These are phyloP conservation scores for Crotalaria pallida DNA, from an alignment of 306 rosid genomes.

Conservation along the genomic window DNA sequence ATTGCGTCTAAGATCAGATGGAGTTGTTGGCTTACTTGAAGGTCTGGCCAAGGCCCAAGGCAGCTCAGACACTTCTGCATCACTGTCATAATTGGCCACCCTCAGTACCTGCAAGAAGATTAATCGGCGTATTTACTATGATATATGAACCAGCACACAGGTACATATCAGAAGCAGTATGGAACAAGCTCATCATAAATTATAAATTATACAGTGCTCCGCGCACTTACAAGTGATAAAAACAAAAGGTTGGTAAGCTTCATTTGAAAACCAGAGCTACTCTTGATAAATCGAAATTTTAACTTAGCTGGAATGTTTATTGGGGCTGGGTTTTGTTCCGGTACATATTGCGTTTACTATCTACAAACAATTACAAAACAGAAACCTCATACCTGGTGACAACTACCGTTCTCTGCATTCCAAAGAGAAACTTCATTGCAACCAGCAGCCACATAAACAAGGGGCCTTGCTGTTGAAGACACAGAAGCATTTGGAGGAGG, in stretches of 20 bases:
- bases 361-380: conserved; percentile 5
- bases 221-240: conserved; percentile 3
- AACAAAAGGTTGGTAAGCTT: conserved; percentile 9
- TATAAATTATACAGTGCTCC: not conserved
- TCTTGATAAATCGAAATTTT: not conserved
- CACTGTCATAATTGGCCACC: conserved; percentile 67
- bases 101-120: conserved; percentile 58
- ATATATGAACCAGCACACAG: not conserved
- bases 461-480: conserved; percentile 79
- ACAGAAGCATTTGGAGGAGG: conserved; percentile 66
- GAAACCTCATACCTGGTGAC: conserved; percentile 77
- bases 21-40: conserved; percentile 52
- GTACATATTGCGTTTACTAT: not conserved
- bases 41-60: conserved; percentile 92
- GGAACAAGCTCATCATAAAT: conserved; percentile 4
- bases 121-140: not conserved
- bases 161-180: conserved; percentile 9
- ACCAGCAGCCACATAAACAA: conserved; percentile 93
- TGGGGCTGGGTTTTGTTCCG: not conserved
- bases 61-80: conserved; percentile 69
- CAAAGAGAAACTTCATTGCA: conserved; percentile 96
- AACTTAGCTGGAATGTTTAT: not conserved
- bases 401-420: conserved; percentile 96
- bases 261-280: not conserved
- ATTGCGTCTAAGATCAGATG: conserved; percentile 62